Evolutionary conservation across 2,329 filamentous ascomycete species (phyloP).

Genomic region (Fusarium brevicatenulatum): DNA sequence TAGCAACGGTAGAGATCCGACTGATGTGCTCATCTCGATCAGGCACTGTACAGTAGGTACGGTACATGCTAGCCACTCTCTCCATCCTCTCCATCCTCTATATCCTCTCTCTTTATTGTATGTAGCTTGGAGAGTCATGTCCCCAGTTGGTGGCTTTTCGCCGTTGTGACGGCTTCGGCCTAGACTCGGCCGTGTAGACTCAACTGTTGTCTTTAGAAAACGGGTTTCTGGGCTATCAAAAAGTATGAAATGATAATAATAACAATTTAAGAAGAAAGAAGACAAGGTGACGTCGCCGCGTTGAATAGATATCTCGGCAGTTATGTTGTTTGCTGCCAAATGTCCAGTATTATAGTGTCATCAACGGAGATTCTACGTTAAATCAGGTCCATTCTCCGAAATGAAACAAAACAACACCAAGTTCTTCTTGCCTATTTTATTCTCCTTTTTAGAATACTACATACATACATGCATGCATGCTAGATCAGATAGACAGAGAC

Average conservation of each 20-base stretch:
- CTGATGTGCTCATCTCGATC: neutral
- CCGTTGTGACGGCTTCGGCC: constrained; percentile 3
- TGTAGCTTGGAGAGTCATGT: neutral
- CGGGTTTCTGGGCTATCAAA: neutral
- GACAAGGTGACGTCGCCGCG: neutral
- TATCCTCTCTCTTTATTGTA: neutral
- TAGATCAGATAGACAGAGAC: neutral
- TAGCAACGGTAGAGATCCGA: neutral
- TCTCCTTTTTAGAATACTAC: neutral
- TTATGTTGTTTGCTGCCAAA: neutral
- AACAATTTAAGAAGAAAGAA: neutral
- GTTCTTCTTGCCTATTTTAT: neutral
- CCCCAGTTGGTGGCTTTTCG: neutral
- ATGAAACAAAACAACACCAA: neutral
- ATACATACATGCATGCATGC: neutral
- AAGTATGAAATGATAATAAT: neutral
- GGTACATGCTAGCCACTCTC: neutral
- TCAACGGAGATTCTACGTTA: neutral
- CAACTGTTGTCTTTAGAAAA: neutral
- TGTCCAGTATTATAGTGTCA: neutral
- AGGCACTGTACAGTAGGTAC: neutral
- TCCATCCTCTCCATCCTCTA: neutral
- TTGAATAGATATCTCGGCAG: neutral
- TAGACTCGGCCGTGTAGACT: neutral
- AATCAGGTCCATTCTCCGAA: neutral